These are phyloP conservation scores for Fraxinus anomala DNA, from an alignment of 257 asterid genomes.

Conservation along the genomic window DNA sequence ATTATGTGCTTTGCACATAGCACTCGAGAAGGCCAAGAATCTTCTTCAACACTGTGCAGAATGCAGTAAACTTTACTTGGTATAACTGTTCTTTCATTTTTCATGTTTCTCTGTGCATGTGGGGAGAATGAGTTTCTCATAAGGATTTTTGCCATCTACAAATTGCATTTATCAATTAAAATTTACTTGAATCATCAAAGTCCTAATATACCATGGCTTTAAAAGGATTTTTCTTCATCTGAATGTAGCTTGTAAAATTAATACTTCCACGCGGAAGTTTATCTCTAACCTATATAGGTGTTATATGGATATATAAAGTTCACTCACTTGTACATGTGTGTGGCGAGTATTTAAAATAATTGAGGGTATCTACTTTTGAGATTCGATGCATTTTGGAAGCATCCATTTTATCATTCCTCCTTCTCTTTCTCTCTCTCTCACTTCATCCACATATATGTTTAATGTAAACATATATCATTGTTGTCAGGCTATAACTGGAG, in stretches of 20 bases:
- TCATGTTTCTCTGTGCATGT: not conserved
- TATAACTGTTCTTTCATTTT: slow-evolving; percentile 30
- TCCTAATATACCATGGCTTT: slow-evolving; percentile 7
- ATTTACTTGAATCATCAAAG: not conserved
- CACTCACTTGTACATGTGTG: not conserved
- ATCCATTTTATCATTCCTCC: not conserved
- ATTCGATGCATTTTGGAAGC: slow-evolving; percentile 1
- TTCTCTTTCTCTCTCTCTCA: not conserved
- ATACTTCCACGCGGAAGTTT: slow-evolving; percentile 10
- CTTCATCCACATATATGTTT: not conserved
- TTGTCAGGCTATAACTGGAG: slow-evolving; percentile 93
- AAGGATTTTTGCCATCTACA: not conserved
- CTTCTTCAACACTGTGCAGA: slow-evolving; percentile 94
- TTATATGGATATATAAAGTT: not conserved
- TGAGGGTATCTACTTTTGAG: not conserved
- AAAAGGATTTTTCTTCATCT: slow-evolving; percentile 1
- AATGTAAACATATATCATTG: slow-evolving; percentile 9
- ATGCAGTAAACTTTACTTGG: slow-evolving; percentile 98
- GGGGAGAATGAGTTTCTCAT: slow-evolving; percentile 10
- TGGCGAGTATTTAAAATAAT: not conserved
- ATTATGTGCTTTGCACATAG: slow-evolving; percentile 90
- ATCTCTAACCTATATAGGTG: not conserved
- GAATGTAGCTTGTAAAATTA: slow-evolving; percentile 20
- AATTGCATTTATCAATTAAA: slow-evolving; percentile 5
- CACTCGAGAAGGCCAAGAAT: slow-evolving; percentile 96